Conservation (phyloP, 2,329 filamentous ascomycete species). For the Colletotrichum cuscutae region DNA sequence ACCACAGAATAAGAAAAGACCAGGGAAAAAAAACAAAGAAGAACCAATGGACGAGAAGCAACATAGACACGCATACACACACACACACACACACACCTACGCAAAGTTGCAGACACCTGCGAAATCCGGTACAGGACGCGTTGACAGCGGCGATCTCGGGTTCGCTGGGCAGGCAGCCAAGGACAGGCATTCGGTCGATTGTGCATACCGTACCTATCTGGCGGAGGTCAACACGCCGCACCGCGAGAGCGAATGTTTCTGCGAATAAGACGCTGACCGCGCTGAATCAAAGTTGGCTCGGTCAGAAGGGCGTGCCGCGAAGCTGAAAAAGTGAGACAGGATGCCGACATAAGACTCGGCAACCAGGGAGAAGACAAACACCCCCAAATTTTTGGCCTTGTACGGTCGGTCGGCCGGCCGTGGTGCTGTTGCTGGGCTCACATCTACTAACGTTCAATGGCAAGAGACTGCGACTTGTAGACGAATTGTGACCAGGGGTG, state of each 20-base stretch:
- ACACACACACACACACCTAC: background rate
- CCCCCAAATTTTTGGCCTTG: background rate
- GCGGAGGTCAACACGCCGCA: background rate
- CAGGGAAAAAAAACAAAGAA: background rate
- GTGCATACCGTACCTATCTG: background rate
- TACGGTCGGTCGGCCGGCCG: background rate
- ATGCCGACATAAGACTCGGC: background rate
- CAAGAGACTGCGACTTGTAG: background rate
- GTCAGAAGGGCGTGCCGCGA: background rate
- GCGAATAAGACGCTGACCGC: background rate
- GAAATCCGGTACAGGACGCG: conserved; percentile 1
- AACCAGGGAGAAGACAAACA: background rate
- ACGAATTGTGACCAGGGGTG: background rate
- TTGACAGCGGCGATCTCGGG: conserved; percentile 14
- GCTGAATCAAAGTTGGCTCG: background rate
- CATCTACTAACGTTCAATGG: background rate
- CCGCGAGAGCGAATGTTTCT: conserved; percentile 12
- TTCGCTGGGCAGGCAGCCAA: background rate
- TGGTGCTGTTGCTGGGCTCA: background rate
- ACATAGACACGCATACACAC: background rate
- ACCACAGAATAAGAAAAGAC: background rate
- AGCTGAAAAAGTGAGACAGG: conserved; percentile 15
- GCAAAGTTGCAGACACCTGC: background rate
- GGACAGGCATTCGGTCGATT: conserved; percentile 16
- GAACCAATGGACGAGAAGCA: background rate